Base-by-base conservation (phyloP, 768 basidiomycete genomes). In the Pisolithus marmoratus region DNA sequence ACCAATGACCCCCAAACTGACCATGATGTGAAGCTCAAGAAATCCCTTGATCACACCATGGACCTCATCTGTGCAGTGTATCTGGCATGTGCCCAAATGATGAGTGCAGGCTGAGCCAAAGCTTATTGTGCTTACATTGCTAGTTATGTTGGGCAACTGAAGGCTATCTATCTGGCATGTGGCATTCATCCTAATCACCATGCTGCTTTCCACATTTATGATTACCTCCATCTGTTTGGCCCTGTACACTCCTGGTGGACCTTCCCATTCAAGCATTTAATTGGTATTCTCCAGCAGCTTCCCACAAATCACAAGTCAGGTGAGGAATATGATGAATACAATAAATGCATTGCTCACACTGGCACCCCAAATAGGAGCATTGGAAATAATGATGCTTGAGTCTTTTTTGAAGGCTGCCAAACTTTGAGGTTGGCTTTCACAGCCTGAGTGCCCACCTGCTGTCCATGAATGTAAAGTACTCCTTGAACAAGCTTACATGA, bases 231-330 rank as follows among this genome's bases (percentile, higher is more conserved):
- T 0, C 54, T 65, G 2, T 74, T 72, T 49, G 68, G 74, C 1
- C 72, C 72, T 22, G 58, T 68, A 0, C 59, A 62, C 38, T 63
- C 63, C 1, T 76, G 71, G 74, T 74, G 71, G 70, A 57, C 61
- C 2, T 75, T 69, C 52, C 70, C 69, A 0, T 73, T 70, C 42
- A 71, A 76, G 48, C 49, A 60, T 0, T 51, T 69, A 15, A 74
- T 75, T 45, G 68, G 74, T 0, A 62, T 56, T 36, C 54, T 76
- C 1, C 72, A 76, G 44, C 43, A 56, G 1, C 57, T 73, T 14
- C 43, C 56, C 3, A 70, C 57, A 0, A 76, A 75, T 52, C 52
- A 67, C 38, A 58, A 63, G 17, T 50, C 58, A 50, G 68, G 71
- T 54, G 44, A 12, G 27, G 51, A 29, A 29, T 46, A 42, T 20